Evolutionary conservation across 257 asterid species (phyloP).

Genomic region (Solanum chmielewskii): DNA sequence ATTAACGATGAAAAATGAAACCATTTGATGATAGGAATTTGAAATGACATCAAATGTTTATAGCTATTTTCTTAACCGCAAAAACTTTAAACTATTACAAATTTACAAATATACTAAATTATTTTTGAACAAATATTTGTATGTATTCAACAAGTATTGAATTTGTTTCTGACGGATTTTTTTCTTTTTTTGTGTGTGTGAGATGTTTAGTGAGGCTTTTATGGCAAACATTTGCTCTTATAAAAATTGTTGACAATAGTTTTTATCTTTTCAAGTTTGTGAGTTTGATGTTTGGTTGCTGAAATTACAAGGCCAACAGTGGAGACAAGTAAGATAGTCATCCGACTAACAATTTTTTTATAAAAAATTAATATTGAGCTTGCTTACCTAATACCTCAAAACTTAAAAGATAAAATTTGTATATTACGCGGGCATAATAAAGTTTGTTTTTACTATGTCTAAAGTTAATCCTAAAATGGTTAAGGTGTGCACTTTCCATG

Average conservation of each 20-base stretch:
- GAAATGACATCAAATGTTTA: not conserved
- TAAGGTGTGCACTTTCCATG: not conserved
- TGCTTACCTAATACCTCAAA: not conserved
- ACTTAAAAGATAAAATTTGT: too few species aligned
- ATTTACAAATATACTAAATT: not conserved
- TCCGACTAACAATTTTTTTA: too few species aligned
- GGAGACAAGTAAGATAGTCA: not conserved
- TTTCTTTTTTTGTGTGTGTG: too few species aligned
- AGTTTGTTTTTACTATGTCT: too few species aligned
- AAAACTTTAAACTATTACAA: not conserved
- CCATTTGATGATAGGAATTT: not conserved
- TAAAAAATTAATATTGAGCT: not conserved
- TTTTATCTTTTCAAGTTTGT: not conserved
- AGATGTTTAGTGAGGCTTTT: too few species aligned
- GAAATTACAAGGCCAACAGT: not conserved
- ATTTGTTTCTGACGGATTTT: too few species aligned
- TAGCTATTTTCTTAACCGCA: not conserved
- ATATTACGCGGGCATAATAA: too few species aligned
- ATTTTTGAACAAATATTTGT: not conserved
- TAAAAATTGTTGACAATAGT: too few species aligned
- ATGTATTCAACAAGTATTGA: not conserved
- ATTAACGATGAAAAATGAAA: not conserved
- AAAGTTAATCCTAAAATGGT: not conserved
- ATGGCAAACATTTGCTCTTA: too few species aligned
- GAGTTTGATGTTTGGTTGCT: not conserved